Evolutionary conservation across 805 yeast genomes (phyloP).

Genomic region (Hanseniaspora lachancei): DNA sequence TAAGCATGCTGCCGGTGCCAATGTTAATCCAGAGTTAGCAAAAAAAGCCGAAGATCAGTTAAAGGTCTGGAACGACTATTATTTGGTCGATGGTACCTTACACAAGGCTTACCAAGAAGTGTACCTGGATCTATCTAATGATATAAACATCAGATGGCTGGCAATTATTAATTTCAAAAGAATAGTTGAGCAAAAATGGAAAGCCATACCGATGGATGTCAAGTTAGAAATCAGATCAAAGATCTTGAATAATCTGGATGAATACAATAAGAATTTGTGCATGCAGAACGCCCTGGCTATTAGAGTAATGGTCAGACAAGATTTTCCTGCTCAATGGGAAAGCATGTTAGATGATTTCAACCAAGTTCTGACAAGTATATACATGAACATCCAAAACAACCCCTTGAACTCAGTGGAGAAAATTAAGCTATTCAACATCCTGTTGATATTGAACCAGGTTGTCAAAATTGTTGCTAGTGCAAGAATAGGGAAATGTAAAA

Average conservation of each 20-base stretch:
- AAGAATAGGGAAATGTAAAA: constrained; percentile 69
- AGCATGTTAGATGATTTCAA: constrained; percentile 11
- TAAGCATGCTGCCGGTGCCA: constrained; percentile 40
- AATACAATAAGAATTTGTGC: constrained; percentile 58
- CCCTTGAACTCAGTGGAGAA: constrained; percentile 43
- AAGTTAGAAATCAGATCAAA: constrained; percentile 48
- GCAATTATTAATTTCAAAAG: constrained; percentile 81
- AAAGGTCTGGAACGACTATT: constrained; percentile 12
- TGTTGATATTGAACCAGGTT: constrained; percentile 61
- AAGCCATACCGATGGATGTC: constrained; percentile 51
- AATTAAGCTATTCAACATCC: constrained; percentile 45
- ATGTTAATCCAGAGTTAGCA: constrained; percentile 21
- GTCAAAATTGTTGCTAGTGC: constrained; percentile 63
- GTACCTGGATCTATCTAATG: constrained; percentile 45
- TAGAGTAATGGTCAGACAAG: constrained; percentile 65
- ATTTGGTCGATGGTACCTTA: constrained; percentile 57
- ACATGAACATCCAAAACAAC: constrained; percentile 2
- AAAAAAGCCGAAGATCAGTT: constrained; percentile 51
- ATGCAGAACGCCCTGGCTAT: constrained; percentile 78
- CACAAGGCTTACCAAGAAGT: constrained; percentile 44
- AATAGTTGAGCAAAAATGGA: constrained; percentile 76
- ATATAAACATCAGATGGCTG: constrained; percentile 68
- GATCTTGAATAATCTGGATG: constrained; percentile 48
- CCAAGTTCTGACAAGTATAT: background rate
- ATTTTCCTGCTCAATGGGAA: constrained; percentile 74